Evolutionary conservation across 169 alveolate genomes (phyloP).

Genomic region (Neospora caninum): DNA sequence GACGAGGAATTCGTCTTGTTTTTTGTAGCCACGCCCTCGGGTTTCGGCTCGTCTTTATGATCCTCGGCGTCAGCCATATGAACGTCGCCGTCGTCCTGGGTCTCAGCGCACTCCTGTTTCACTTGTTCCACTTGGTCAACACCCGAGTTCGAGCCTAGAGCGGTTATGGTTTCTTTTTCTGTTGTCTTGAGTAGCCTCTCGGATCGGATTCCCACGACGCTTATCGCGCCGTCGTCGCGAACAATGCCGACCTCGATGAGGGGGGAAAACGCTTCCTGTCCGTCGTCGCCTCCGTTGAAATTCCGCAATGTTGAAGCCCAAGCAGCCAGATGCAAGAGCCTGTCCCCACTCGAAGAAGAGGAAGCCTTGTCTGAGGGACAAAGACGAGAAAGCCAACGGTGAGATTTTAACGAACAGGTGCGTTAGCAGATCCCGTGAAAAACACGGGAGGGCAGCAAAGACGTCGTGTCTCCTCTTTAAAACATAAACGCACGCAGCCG

Average conservation of each 20-base stretch:
- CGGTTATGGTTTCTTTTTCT: too few relatives aligned
- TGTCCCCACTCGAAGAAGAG: neutral
- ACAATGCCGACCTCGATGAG: neutral
- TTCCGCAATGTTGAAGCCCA: neutral
- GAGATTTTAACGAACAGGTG: too few relatives aligned
- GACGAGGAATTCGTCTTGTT: too few relatives aligned
- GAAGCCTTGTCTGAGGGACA: neutral
- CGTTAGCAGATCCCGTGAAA: too few relatives aligned
- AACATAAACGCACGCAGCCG: too few relatives aligned
- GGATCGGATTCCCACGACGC: neutral
- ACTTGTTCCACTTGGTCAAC: neutral
- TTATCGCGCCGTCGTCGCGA: slow-evolving; percentile 1
- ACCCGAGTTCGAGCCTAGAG: neutral
- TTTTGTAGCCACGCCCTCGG: too few relatives aligned
- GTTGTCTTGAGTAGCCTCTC: neutral
- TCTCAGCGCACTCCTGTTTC: neutral
- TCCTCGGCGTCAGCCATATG: too few relatives aligned
- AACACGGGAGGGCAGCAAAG: too few relatives aligned
- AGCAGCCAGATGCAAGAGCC: neutral
- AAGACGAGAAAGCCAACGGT: neutral
- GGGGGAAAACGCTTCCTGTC: neutral
- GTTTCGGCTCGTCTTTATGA: too few relatives aligned
- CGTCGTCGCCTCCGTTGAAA: neutral
- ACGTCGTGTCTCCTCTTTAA: too few relatives aligned
- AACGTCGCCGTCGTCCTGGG: too few relatives aligned